These are phyloP conservation scores for Harringtonia aguacate DNA, from an alignment of 2,329 filamentous ascomycete genomes.

Conservation along the genomic window DNA sequence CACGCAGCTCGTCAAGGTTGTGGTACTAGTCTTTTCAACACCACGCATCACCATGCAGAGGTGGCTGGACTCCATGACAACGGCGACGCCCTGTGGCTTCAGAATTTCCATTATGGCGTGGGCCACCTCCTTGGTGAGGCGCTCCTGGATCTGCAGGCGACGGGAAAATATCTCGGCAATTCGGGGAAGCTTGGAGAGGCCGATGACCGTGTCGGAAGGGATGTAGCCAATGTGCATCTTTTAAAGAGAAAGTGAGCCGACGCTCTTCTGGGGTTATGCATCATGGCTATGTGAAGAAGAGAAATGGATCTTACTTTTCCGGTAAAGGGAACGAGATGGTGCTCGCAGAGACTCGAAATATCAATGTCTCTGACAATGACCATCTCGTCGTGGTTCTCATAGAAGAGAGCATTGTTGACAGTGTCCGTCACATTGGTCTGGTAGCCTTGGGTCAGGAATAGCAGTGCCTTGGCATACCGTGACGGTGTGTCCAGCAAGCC, in stretches of 20 bases:
- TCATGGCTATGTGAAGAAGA: no score
- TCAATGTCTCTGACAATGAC: conserved; percentile 98
- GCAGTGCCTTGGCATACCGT: conserved; percentile 88
- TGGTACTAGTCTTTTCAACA: conserved; percentile 82
- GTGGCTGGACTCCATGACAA: conserved; percentile 95
- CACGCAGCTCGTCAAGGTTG: conserved; percentile 95
- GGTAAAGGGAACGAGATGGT: conserved; percentile 92
- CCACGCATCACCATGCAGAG: conserved; percentile 98
- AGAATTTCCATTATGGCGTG: conserved; percentile 88
- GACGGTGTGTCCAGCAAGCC: conserved; percentile 61
- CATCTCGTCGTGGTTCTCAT: conserved; percentile 93
- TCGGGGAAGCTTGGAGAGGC: conserved; percentile 87
- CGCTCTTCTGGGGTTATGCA: no score
- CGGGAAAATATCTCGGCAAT: conserved; percentile 97
- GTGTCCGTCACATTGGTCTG: conserved; percentile 88
- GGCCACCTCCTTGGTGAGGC: conserved; percentile 91
- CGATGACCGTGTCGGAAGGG: conserved; percentile 80
- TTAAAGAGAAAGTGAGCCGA: no score
- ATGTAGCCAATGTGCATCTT: conserved; percentile 99
- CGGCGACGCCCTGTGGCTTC: conserved; percentile 86
- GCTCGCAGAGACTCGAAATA: conserved; percentile 88
- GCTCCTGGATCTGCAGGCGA: conserved; percentile 89
- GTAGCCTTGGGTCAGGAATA: conserved; percentile 94
- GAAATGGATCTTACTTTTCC: no score
- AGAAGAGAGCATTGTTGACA: conserved; percentile 88